A percentile compares a stretch with the other conserved stretches of the same genome.
phyloP scores from a whole-genome alignment of 1,284 basidiomycete genomes.

The Coniophora puteana region DNA sequence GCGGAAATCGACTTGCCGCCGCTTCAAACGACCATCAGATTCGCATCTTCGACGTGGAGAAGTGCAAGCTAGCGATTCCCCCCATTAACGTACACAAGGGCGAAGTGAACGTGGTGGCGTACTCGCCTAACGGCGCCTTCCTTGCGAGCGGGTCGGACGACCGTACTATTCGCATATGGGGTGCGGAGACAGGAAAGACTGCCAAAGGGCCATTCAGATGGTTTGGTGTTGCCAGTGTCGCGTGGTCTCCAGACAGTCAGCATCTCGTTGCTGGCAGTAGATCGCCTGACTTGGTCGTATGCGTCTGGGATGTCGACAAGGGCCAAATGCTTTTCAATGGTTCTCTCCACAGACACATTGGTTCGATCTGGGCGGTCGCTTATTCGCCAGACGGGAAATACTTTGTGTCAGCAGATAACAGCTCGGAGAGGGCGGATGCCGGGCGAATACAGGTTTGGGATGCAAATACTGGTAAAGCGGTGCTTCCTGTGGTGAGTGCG shows the following conservation, averaged over 20 bases:
- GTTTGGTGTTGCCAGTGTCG: neutral
- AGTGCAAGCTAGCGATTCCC: neutral
- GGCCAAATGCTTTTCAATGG: neutral
- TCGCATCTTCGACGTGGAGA: neutral
- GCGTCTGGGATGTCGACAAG: conserved; percentile 10
- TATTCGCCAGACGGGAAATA: conserved; percentile 7
- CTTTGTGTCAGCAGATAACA: conserved; percentile 2
- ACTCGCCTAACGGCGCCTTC: neutral
- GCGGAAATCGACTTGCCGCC: neutral
- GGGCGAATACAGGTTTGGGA: neutral
- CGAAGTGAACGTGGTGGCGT: neutral
- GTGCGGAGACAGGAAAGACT: neutral
- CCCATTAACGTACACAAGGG: neutral
- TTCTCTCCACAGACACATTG: neutral
- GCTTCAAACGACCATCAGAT: neutral
- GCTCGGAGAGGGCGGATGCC: neutral
- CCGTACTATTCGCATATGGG: neutral
- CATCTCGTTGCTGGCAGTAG: conserved; percentile 7
- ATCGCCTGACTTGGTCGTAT: conserved; percentile 7
- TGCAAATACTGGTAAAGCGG: neutral
- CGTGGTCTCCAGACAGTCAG: conserved; percentile 10
- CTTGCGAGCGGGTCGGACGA: neutral
- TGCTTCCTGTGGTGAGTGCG: neutral
- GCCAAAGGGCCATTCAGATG: conserved; percentile 2
- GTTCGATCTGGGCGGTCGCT: conserved; percentile 1